These are phyloP conservation scores for Uronychia setigera DNA, from an alignment of 73 alveolate genomes.

Conservation along the genomic window DNA sequence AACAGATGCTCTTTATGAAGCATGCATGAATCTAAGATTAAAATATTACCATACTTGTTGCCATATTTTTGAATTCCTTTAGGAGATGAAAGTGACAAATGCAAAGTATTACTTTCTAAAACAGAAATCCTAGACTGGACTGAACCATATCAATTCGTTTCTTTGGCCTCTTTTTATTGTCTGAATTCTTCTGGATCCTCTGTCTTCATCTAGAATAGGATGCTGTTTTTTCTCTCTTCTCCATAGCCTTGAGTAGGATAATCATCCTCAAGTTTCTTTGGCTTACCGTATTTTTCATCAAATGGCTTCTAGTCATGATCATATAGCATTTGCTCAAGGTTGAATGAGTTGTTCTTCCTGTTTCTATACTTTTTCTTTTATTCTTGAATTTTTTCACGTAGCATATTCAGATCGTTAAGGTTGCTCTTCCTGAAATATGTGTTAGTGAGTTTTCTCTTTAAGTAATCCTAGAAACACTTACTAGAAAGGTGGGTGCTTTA, in stretches of 20 bases:
- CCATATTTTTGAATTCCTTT: background rate
- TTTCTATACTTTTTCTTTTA: background rate
- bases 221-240: background rate
- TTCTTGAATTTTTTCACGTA: background rate
- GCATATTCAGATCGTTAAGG: slow-evolving; percentile 23
- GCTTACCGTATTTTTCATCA: no score
- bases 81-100: background rate
- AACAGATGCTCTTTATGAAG: no score
- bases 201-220: background rate
- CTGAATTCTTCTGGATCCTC: no score
- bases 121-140: no score
- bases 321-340: background rate
- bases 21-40: background rate
- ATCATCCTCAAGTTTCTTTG: no score
- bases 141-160: no score
- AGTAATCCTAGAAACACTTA: background rate
- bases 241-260: no score
- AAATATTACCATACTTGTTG: background rate
- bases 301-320: background rate
- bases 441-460: slow-evolving; percentile 34
- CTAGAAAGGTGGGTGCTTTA: background rate
- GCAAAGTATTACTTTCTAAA: background rate
- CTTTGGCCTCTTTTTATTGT: no score
- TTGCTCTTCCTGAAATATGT: slow-evolving; percentile 52
- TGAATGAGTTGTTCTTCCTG: background rate